phyloP scores from a whole-genome alignment of 352 stramenopile genomes.

The Phytopythium vexans region DNA sequence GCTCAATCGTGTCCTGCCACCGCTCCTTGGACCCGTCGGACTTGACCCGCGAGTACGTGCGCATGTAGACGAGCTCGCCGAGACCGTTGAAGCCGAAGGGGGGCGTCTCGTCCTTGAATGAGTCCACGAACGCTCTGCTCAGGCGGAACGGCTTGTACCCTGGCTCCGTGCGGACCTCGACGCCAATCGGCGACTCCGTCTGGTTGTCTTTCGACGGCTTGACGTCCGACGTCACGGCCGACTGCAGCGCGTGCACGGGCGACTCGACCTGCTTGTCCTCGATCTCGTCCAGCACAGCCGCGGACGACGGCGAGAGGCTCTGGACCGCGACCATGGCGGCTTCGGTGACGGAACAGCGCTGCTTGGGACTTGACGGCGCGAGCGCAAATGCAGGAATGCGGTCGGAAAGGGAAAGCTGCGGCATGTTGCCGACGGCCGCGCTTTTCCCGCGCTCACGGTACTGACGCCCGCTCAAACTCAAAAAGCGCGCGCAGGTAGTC shows the following conservation, averaged over 20 bases:
- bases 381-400: no score
- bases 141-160: conserved; percentile 22
- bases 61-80: conserved; percentile 91
- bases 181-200: no score
- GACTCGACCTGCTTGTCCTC: conserved; percentile 1
- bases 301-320: conserved; percentile 5
- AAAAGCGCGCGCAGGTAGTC: no score
- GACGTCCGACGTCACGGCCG: conserved; percentile 7
- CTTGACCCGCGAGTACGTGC: conserved; percentile 89
- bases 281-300: conserved; percentile 1
- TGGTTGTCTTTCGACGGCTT: background rate
- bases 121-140: conserved; percentile 38
- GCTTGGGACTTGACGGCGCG: no score
- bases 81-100: conserved; percentile 94
- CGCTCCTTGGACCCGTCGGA: conserved; percentile 75
- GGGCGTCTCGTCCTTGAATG: conserved; percentile 44
- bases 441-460: no score
- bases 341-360: no score
- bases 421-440: no score
- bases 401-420: no score
- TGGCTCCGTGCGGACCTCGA: conserved; percentile 10
- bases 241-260: background rate
- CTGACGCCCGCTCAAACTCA: no score
- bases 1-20: conserved; percentile 91
- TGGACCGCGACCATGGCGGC: conserved; percentile 6